phyloP scores from a whole-genome alignment of 1,284 basidiomycete genomes.

The Coniferiporia sulphurascens region DNA sequence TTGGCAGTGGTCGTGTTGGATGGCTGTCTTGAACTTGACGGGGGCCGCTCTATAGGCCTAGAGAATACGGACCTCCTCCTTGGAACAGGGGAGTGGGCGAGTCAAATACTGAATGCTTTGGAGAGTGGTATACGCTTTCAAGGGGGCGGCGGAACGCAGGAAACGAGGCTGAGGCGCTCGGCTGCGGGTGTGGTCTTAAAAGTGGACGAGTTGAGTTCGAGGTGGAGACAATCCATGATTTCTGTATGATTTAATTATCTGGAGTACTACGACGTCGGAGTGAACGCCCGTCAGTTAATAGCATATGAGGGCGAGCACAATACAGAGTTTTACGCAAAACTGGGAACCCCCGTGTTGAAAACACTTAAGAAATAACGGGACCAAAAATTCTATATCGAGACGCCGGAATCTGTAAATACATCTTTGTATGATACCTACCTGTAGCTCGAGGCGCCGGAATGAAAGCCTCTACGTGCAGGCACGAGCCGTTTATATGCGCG shows the following conservation, averaged over 20 bases:
- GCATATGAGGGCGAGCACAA: too few species aligned
- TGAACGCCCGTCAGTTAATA: too few species aligned
- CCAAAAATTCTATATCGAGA: too few species aligned
- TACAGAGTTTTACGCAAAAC: too few species aligned
- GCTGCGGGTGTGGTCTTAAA: conserved; percentile 80
- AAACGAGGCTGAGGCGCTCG: conserved; percentile 54
- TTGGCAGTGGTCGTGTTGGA: conserved; percentile 75
- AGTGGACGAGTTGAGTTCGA: conserved; percentile 69
- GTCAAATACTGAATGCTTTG: conserved; percentile 57
- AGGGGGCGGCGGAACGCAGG: conserved; percentile 64
- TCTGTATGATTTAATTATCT: conserved; percentile 1
- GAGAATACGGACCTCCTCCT: conserved; percentile 71
- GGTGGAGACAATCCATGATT: conserved; percentile 73
- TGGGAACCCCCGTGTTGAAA: too few species aligned
- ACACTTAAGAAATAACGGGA: too few species aligned
- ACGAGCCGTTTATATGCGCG: too few species aligned
- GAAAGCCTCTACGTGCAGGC: too few species aligned
- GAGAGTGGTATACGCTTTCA: conserved; percentile 59
- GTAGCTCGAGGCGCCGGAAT: too few species aligned
- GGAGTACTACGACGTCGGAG: background rate
- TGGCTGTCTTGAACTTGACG: conserved; percentile 69
- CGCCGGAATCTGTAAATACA: too few species aligned
- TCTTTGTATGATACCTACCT: too few species aligned
- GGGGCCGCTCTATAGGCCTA: conserved; percentile 67
- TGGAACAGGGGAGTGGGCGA: conserved; percentile 78